A percentile compares a stretch with the other conserved stretches of the same genome.
These are phyloP conservation scores for Colletotrichum salicis DNA, from an alignment of 2,329 filamentous ascomycete species.

Conservation along the genomic window DNA sequence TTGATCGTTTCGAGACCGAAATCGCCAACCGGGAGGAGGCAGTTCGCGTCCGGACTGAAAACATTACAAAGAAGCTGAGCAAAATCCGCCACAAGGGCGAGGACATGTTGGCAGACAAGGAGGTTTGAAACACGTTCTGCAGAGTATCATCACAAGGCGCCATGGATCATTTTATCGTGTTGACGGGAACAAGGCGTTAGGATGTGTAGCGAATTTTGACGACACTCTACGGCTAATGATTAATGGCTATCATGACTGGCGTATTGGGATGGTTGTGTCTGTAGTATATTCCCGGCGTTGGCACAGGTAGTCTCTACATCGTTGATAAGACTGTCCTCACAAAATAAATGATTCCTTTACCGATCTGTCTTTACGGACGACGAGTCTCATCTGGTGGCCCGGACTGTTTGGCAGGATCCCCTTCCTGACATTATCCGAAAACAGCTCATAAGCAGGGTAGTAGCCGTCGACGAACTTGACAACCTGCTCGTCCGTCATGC, in stretches of 20 bases:
- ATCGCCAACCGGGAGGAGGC: constrained; percentile 64
- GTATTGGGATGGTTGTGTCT: neutral
- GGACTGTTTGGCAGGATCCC: constrained; percentile 64
- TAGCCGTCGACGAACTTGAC: constrained; percentile 76
- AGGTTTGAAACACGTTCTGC: constrained; percentile 37
- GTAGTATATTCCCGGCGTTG: neutral
- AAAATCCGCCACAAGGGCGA: constrained; percentile 67
- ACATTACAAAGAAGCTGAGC: constrained; percentile 64
- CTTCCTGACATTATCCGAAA: constrained; percentile 65
- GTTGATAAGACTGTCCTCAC: constrained; percentile 34
- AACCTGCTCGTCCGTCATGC: constrained; percentile 87
- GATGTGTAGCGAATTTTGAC: constrained; percentile 22
- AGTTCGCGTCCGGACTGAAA: constrained; percentile 62
- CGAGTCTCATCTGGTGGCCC: constrained; percentile 68
- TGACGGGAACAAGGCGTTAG: neutral
- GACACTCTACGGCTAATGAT: constrained; percentile 34
- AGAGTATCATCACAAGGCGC: neutral
- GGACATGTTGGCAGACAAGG: constrained; percentile 63
- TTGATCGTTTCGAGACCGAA: constrained; percentile 65
- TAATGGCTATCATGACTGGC: constrained; percentile 12
- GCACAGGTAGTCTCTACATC: neutral
- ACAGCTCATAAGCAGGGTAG: constrained; percentile 79
- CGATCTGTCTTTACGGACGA: constrained; percentile 69
- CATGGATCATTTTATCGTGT: neutral
- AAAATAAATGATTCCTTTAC: constrained; percentile 67